These are phyloP conservation scores for Paraconiothyrium sp. DNA, from an alignment of 2,329 filamentous ascomycete species.

Conservation along the genomic window DNA sequence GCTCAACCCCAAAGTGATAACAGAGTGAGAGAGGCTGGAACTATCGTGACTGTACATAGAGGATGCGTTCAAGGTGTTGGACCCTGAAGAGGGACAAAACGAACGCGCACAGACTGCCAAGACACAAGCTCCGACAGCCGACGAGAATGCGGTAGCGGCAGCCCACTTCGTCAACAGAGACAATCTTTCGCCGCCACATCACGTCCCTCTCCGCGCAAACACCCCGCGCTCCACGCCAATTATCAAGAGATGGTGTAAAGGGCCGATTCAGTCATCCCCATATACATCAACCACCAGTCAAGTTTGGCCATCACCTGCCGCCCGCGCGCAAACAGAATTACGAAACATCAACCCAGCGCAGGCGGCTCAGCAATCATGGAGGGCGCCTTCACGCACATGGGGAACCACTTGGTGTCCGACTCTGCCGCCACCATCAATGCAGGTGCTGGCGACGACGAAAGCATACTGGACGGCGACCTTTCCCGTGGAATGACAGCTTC, in stretches of 20 bases:
- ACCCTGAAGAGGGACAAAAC: background rate
- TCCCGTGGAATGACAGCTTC: slow-evolving; percentile 67
- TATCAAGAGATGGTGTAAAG: slow-evolving; percentile 40
- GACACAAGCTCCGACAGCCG: slow-evolving; percentile 19
- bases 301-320: slow-evolving; percentile 2
- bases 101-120: slow-evolving; percentile 10
- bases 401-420: slow-evolving; percentile 86
- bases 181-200: slow-evolving; percentile 32
- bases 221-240: slow-evolving; percentile 24
- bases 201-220: slow-evolving; percentile 26
- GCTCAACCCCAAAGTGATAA: background rate
- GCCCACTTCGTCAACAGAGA: slow-evolving; percentile 19
- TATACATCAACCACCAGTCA: slow-evolving; percentile 13
- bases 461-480: slow-evolving; percentile 74
- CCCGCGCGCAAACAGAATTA: slow-evolving; percentile 16
- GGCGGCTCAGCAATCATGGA: slow-evolving; percentile 67
- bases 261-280: slow-evolving; percentile 8
- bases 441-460: slow-evolving; percentile 87
- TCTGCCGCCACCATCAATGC: slow-evolving; percentile 89
- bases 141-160: slow-evolving; percentile 11
- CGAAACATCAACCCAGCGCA: slow-evolving; percentile 16
- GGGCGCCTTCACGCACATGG: slow-evolving; percentile 86
- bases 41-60: background rate
- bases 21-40: background rate
- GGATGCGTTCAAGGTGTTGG: background rate